phyloP scores from a whole-genome alignment of 2,329 filamentous ascomycete species.

The Bipolaris bicolor region DNA sequence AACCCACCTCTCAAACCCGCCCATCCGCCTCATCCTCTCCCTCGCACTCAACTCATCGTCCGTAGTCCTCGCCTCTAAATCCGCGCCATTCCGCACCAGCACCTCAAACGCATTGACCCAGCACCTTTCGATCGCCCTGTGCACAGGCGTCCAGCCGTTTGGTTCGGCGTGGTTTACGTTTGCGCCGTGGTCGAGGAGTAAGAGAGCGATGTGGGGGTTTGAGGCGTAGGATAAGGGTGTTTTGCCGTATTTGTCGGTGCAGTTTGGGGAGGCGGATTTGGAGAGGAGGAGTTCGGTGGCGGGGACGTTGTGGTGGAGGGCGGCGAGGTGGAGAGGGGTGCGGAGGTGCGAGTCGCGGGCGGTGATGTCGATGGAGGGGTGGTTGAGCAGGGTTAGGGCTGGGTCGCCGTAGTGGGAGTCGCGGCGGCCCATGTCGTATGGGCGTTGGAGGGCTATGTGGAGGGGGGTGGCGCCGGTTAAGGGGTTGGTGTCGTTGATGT shows the following conservation, averaged over 20 bases:
- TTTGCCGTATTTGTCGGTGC: background rate
- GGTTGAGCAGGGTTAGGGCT: background rate
- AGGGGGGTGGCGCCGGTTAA: background rate
- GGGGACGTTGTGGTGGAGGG: background rate
- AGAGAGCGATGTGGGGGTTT: background rate
- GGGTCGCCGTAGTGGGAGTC: background rate
- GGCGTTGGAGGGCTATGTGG: background rate
- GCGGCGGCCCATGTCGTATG: background rate
- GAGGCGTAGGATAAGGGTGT: background rate
- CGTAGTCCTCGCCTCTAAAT: background rate
- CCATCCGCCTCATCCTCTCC: background rate
- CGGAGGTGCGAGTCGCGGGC: background rate
- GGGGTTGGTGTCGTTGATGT: slow-evolving; percentile 7
- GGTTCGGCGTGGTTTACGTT: background rate
- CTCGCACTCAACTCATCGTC: background rate
- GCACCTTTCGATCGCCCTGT: background rate
- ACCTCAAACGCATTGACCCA: background rate
- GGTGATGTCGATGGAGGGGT: background rate
- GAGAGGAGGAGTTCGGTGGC: background rate
- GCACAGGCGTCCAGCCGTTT: background rate
- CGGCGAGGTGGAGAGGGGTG: background rate
- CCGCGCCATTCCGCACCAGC: background rate
- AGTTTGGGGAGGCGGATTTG: background rate
- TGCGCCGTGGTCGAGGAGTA: background rate
- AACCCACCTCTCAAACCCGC: background rate